Base-by-base conservation (phyloP, 805 yeast genomes). In the Pichia membranifaciens region DNA sequence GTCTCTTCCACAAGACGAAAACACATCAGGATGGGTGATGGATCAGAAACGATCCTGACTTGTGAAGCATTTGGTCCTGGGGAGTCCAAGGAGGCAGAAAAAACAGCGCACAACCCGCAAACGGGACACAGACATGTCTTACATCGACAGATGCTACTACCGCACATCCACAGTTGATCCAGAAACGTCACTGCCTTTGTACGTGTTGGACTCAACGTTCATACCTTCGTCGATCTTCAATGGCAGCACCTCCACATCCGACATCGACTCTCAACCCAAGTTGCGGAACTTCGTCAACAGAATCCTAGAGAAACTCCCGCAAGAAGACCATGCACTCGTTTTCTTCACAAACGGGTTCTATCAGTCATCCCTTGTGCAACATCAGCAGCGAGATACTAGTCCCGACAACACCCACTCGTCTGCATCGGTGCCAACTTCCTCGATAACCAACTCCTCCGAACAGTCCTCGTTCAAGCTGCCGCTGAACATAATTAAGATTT, bases 291-390 rank as follows among this genome's bases (percentile, higher is more conserved):
- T 85, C 38, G 78, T 85, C 49, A 76, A 78, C 40, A 72, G 75
- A 7, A 60, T 87, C 35, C 70, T 86, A 48, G 56, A 66, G 3
- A 62, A 69, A 41, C 69, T 89, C 37, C 96, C 96, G 1, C 56
- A 66, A 5, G 69, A 72, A 25, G 78, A 81, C 5, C 87, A 83
- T 60, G 81, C 82, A 6, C 61, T 91, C 16, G 76, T 87, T 0
- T 77, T 89, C 58, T 82, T 90, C 58, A 86, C 95, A 35, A 82
- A 96, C 31, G 96, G 96, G 0, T 79, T 91, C 47, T 79, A 74
- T 25, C 58, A 65, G 44, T 52, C 56, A 2, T 49, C 54, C 6
- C 5, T 5, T 18, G 5, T 8, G 4, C n/a, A 18, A 37, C 36
- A 29, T 10, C 13, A 33, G 8, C 36, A 33, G n/a, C 20, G 20